Percentiles rank a stretch among this genome's conserved stretches.
Evolutionary conservation across 768 basidiomycete species (phyloP).

Genomic region (Naematelia aurantialba): DNA sequence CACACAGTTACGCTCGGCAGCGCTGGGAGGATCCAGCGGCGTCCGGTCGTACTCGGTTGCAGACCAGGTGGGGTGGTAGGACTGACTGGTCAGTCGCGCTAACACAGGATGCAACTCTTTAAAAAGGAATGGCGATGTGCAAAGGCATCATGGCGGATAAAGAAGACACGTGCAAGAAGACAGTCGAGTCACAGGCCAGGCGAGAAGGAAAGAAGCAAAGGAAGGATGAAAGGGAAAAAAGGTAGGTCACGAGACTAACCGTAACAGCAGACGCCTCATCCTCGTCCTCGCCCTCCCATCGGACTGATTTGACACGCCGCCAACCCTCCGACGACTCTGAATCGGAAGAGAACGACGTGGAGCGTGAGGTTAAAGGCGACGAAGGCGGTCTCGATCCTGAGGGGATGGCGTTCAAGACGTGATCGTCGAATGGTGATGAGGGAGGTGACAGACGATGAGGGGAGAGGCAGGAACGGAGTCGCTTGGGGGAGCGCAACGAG

Average conservation of each 20-base stretch:
- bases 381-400: neutral
- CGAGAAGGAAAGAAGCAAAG: neutral
- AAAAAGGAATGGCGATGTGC: neutral
- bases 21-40: slow-evolving; percentile 60
- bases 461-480: slow-evolving; percentile 29
- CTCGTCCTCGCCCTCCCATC: slow-evolving; percentile 33
- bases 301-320: slow-evolving; percentile 31
- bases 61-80: slow-evolving; percentile 54
- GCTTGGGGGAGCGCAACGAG: slow-evolving; percentile 6
- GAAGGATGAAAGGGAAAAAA: neutral
- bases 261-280: slow-evolving; percentile 28
- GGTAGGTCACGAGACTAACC: slow-evolving; percentile 18
- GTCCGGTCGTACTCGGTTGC: slow-evolving; percentile 67
- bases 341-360: slow-evolving; percentile 25
- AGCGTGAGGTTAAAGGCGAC: slow-evolving; percentile 13
- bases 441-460: slow-evolving; percentile 16
- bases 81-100: slow-evolving; percentile 19
- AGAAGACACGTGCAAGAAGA: neutral
- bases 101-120: neutral
- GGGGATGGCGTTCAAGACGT: neutral
- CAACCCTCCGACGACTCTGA: slow-evolving; percentile 14
- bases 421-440: neutral
- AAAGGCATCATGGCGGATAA: neutral
- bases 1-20: slow-evolving; percentile 61
- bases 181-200: neutral